Conservation (phyloP, 129 eudicot species). For the Escallonia herrerae region DNA sequence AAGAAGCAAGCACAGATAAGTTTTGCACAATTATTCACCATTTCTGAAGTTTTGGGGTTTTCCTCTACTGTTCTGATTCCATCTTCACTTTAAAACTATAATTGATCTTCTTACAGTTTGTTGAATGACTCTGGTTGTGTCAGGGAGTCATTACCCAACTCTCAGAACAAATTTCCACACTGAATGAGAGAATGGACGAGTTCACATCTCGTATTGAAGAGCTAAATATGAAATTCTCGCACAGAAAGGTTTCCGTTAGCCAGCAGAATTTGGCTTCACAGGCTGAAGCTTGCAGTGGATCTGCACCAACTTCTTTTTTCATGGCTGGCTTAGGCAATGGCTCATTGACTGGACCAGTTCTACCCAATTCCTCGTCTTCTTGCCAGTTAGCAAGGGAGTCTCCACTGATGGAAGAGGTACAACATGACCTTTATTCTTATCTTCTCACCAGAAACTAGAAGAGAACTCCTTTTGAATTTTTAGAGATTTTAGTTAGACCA, state of each 20-base stretch:
- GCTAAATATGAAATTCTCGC: constrained; percentile 51
- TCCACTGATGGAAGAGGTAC: constrained; percentile 86
- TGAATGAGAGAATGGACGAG: constrained; percentile 92
- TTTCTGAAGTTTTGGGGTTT: no score
- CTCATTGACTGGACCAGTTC: constrained; percentile 33
- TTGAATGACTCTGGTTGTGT: constrained; percentile 12
- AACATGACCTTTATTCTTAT: neutral
- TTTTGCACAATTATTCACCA: no score
- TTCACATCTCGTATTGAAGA: constrained; percentile 93
- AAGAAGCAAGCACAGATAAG: no score
- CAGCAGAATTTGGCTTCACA: constrained; percentile 82
- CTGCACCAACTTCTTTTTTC: constrained; percentile 49
- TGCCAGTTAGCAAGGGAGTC: constrained; percentile 78
- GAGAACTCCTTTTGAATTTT: no score
- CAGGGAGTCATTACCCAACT: constrained; percentile 72
- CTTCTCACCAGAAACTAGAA: neutral
- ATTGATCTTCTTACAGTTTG: no score
- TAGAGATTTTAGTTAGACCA: no score
- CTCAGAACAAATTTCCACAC: constrained; percentile 85
- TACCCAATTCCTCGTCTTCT: constrained; percentile 69
- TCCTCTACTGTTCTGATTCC: no score
- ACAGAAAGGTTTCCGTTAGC: constrained; percentile 48
- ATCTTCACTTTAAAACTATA: no score
- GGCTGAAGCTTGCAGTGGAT: constrained; percentile 65
- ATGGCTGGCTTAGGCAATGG: constrained; percentile 70